Evolutionary conservation across 2,329 filamentous ascomycete genomes (phyloP), one percentile per base, ranked within the genome.

Genomic region (Fonsecaea multimorphosa): DNA sequence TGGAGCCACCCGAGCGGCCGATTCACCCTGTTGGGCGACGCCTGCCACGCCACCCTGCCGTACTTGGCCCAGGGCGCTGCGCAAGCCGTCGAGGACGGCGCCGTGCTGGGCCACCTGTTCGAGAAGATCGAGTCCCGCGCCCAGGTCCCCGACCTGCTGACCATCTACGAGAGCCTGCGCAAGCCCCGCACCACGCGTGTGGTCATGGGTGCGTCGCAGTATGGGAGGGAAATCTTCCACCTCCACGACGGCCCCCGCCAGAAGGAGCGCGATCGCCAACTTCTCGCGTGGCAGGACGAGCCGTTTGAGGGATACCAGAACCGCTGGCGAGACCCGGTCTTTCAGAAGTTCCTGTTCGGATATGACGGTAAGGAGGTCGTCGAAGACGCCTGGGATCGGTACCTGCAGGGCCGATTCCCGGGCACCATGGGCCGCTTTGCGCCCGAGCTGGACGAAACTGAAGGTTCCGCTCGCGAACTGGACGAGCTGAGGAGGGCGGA

Each of bases 41-140:
- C 78, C 7, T 79, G 77, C 79, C 67, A 80, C 85, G 68, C 81
- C 73, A 80, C 80, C 74, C 74, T 80, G 73, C 79, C 71, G 64
- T 78, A 73, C 34, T 27, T 65, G n/a, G 74, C 74, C 22, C 74
- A 76, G 69, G 74, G 74, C 12, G 74, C 74, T 1, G 74, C 74
- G 5, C 72, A 72, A 55, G 74, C 74, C 14, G 68, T 76, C 46
- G 74, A 76, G 65, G 74, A 76, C 52, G 75, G 73, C 8, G 73
- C 73, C 24, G 72, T 74, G 4, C 68, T 75, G 4, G 76, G 76
- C 1, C 59, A 77, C 11, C 65, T 79, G 6, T 67, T 80, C 7
- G 76, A 77, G 55, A 60, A 68, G 59, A 56, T 68, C 36, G 40
- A 59, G 49, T 32, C 49, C n/a, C 24, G 31, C 46, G 46, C 70